A percentile compares a stretch with the other conserved stretches of the same genome.
phyloP scores from a whole-genome alignment of 2,329 filamentous ascomycete genomes.

The Trichoderma brevicompactum region DNA sequence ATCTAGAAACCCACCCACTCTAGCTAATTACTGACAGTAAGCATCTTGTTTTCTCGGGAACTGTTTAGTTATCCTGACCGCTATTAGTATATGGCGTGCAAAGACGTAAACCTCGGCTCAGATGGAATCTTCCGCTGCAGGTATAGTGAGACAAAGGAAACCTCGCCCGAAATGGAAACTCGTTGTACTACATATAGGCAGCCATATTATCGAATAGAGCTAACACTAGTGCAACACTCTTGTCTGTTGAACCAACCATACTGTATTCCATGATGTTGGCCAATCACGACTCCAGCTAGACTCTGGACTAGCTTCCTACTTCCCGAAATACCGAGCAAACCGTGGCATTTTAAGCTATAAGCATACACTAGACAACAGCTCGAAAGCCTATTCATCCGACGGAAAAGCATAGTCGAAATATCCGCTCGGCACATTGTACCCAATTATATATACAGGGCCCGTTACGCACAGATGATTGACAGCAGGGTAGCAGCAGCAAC shows the following conservation, averaged over 20 bases:
- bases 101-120: background rate
- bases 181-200: background rate
- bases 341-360: background rate
- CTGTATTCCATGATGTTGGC: background rate
- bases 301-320: background rate
- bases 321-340: too few species aligned
- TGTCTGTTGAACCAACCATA: background rate
- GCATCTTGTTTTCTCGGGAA: background rate
- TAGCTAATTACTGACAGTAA: background rate
- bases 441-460: background rate
- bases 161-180: background rate
- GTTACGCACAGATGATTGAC: background rate
- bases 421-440: background rate
- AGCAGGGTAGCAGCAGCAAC: background rate
- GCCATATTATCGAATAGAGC: background rate
- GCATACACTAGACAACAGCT: background rate
- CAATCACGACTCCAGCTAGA: background rate
- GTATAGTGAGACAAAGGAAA: background rate
- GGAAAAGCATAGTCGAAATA: background rate
- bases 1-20: background rate
- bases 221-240: too few species aligned
- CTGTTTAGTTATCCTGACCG: conserved; percentile 3
- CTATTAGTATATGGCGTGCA: background rate
- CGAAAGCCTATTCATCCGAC: background rate
- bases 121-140: background rate